Percentiles rank a stretch among this genome's conserved stretches.
These are phyloP conservation scores for Salix dunnii DNA, from an alignment of 345 rosid species.

Conservation along the genomic window DNA sequence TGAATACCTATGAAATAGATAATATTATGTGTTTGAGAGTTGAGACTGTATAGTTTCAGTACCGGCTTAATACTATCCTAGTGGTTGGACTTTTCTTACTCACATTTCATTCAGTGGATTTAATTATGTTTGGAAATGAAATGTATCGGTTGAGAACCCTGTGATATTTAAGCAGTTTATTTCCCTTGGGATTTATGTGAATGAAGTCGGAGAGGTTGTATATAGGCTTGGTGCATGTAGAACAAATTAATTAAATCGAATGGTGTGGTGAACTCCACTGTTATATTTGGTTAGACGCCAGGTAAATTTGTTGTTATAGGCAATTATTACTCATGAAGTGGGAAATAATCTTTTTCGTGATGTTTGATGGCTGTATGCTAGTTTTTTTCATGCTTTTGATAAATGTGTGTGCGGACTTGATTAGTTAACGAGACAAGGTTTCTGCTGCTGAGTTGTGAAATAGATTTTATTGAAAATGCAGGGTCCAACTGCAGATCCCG, in stretches of 20 bases:
- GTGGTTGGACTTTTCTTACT: neutral
- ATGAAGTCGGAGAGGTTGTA: neutral
- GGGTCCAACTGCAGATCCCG: conserved; percentile 55
- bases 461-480: conserved; percentile 27
- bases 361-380: neutral
- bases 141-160: neutral
- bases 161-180: neutral
- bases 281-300: neutral
- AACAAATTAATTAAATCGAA: neutral
- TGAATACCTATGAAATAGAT: neutral
- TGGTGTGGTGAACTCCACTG: neutral
- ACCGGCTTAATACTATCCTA: neutral
- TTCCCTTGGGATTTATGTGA: neutral
- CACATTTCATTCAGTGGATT: neutral
- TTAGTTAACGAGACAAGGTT: neutral
- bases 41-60: neutral
- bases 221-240: neutral
- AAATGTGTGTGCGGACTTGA: neutral
- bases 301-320: neutral
- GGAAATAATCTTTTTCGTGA: neutral
- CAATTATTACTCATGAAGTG: neutral
- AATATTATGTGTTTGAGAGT: neutral
- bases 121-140: neutral
- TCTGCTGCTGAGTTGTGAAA: neutral
- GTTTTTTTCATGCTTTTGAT: neutral